phyloP scores from a whole-genome alignment of 2,329 filamentous ascomycete genomes.

The Aureobasidium sp. region DNA sequence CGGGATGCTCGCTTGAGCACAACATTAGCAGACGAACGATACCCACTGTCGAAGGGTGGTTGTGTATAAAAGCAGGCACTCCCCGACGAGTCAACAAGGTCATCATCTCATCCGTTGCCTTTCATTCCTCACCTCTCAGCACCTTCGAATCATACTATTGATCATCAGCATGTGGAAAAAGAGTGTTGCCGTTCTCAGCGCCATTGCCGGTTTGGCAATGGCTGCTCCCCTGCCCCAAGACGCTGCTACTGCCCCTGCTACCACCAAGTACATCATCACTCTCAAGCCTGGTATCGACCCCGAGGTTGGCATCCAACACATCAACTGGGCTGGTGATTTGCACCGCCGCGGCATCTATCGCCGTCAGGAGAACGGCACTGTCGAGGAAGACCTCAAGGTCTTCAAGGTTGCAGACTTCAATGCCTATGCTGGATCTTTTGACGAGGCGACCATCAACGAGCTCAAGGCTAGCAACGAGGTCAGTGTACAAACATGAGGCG shows the following conservation, averaged over 20 bases:
- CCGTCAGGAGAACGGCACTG: slow-evolving; percentile 13
- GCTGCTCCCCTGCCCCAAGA: slow-evolving; percentile 16
- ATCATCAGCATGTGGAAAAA: slow-evolving; percentile 10
- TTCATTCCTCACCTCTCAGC: not conserved
- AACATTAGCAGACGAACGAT: not conserved
- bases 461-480: slow-evolving; percentile 17
- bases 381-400: slow-evolving; percentile 12
- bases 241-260: not conserved
- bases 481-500: not conserved
- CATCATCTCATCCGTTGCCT: not conserved
- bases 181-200: slow-evolving; percentile 9
- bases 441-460: slow-evolving; percentile 15
- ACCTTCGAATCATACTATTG: not conserved
- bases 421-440: slow-evolving; percentile 18
- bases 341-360: slow-evolving; percentile 15
- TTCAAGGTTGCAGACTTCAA: slow-evolving; percentile 16
- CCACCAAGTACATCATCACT: slow-evolving; percentile 17
- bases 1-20: not conserved
- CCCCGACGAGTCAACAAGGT: not conserved
- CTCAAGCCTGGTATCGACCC: slow-evolving; percentile 16
- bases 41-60: not conserved
- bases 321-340: slow-evolving; percentile 16
- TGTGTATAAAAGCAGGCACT: not conserved
- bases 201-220: slow-evolving; percentile 15
- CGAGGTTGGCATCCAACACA: slow-evolving; percentile 9